These are phyloP conservation scores for Boletus fagicola DNA, from an alignment of 768 basidiomycete species.

Conservation along the genomic window DNA sequence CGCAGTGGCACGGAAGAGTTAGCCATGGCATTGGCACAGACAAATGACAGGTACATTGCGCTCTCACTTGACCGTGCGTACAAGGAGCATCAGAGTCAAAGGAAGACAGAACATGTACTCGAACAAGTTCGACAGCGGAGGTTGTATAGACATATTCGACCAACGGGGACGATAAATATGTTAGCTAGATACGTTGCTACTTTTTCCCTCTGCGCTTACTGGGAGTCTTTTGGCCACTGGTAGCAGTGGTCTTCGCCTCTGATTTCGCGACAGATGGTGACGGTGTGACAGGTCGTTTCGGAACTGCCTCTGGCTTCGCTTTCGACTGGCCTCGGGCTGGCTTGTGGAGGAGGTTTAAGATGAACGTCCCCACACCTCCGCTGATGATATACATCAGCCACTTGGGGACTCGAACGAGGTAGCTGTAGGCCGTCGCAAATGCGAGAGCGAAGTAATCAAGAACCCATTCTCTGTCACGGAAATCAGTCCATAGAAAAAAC, in stretches of 20 bases:
- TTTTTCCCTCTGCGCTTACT: slow-evolving; percentile 32
- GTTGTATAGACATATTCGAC: not conserved
- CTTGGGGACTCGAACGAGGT: slow-evolving; percentile 56
- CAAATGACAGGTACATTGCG: not conserved
- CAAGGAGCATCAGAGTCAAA: not conserved
- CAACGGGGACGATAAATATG: not conserved
- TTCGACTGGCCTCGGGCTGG: slow-evolving; percentile 7
- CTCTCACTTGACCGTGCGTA: not conserved
- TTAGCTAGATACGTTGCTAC: not conserved
- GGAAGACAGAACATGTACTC: not conserved
- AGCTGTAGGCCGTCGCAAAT: slow-evolving; percentile 52
- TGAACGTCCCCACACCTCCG: slow-evolving; percentile 62
- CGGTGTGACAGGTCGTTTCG: slow-evolving; percentile 4
- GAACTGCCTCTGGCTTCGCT: not conserved
- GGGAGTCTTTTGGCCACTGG: slow-evolving; percentile 20
- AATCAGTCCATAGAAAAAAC: slow-evolving; percentile 10
- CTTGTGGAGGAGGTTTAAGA: slow-evolving; percentile 65
- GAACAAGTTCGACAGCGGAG: not conserved
- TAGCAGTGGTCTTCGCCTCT: slow-evolving; percentile 18
- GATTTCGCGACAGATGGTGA: slow-evolving; percentile 1
- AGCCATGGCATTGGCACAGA: not conserved
- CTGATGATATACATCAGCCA: slow-evolving; percentile 69
- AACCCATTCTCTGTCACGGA: slow-evolving; percentile 56
- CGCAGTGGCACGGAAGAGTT: too few species aligned
- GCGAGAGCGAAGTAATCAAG: slow-evolving; percentile 56